Evolutionary conservation across 2,329 filamentous ascomycete genomes (phyloP).

Genomic region (Seiridium unicorne): DNA sequence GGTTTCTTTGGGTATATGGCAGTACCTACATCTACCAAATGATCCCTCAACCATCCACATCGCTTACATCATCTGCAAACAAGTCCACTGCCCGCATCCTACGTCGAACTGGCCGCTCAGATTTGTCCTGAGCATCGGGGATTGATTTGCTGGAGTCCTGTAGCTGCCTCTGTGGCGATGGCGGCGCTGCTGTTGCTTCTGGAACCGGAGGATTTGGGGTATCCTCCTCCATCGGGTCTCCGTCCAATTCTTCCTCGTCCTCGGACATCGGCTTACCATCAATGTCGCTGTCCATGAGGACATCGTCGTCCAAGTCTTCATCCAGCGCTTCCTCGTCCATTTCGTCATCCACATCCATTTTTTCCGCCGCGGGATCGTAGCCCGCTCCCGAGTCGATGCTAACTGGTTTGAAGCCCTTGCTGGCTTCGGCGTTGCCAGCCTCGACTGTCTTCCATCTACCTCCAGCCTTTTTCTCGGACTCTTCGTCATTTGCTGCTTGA

Average conservation of each 20-base stretch:
- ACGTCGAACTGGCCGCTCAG: background rate
- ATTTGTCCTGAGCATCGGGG: background rate
- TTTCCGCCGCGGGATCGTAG: constrained; percentile 36
- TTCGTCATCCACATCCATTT: constrained; percentile 44
- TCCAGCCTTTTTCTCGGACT: constrained; percentile 14
- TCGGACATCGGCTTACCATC: constrained; percentile 41
- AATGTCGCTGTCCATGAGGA: constrained; percentile 46
- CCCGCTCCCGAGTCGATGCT: constrained; percentile 23
- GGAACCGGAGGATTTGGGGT: constrained; percentile 1
- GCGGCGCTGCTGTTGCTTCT: background rate
- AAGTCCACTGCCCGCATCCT: constrained; percentile 1
- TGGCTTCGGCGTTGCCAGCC: constrained; percentile 22
- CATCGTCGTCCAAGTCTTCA: constrained; percentile 42
- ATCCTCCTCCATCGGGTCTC: constrained; percentile 34
- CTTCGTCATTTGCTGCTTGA: constrained; percentile 21
- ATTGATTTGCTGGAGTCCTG: background rate
- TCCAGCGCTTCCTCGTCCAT: constrained; percentile 46
- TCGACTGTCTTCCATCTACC: constrained; percentile 50
- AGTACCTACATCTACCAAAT: background rate
- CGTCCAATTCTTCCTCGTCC: constrained; percentile 31
- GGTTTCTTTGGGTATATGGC: background rate
- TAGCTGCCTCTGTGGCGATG: background rate
- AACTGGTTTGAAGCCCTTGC: constrained; percentile 24
- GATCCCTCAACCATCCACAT: background rate
- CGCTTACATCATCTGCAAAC: constrained; percentile 2